Percentiles rank a stretch among this genome's conserved stretches.
Evolutionary conservation across 2,329 filamentous ascomycete species (phyloP).

Genomic region (Thielaviopsis populi): DNA sequence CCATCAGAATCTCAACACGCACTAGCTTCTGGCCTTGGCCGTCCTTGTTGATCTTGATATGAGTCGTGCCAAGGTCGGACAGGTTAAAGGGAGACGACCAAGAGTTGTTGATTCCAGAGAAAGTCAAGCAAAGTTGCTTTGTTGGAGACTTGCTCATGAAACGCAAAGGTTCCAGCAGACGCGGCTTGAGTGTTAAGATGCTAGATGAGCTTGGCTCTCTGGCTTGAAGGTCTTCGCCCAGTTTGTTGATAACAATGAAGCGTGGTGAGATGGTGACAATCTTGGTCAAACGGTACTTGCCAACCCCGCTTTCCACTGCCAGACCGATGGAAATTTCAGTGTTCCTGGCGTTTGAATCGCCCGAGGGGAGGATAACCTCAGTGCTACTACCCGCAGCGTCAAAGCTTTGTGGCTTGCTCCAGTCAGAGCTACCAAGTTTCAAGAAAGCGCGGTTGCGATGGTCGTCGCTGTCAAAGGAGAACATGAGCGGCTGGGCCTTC

Average conservation of each 20-base stretch:
- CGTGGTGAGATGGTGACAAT: conserved; percentile 84
- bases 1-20: conserved; percentile 77
- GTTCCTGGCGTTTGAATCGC: conserved; percentile 25
- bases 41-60: conserved; percentile 84
- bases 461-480: conserved; percentile 79
- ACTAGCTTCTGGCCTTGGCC: conserved; percentile 81
- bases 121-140: conserved; percentile 86
- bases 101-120: conserved; percentile 85
- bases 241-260: conserved; percentile 86
- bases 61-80: conserved; percentile 78
- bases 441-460: conserved; percentile 79
- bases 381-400: conserved; percentile 91
- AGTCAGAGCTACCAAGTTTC: conserved; percentile 76
- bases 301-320: conserved; percentile 76
- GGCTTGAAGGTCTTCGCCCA: conserved; percentile 75
- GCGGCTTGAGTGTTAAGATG: conserved; percentile 59
- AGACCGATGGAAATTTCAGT: conserved; percentile 86
- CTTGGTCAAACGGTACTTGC: conserved; percentile 96
- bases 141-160: conserved; percentile 70
- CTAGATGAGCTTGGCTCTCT: conserved; percentile 85
- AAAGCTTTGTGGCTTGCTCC: conserved; percentile 97
- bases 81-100: conserved; percentile 99
- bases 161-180: conserved; percentile 72
- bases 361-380: conserved; percentile 67
- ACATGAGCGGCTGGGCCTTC: conserved; percentile 73